Evolutionary conservation across 257 asterid genomes (phyloP), one percentile per base, ranked within the genome.

Genomic region (Parsonsia alboflavescens): DNA sequence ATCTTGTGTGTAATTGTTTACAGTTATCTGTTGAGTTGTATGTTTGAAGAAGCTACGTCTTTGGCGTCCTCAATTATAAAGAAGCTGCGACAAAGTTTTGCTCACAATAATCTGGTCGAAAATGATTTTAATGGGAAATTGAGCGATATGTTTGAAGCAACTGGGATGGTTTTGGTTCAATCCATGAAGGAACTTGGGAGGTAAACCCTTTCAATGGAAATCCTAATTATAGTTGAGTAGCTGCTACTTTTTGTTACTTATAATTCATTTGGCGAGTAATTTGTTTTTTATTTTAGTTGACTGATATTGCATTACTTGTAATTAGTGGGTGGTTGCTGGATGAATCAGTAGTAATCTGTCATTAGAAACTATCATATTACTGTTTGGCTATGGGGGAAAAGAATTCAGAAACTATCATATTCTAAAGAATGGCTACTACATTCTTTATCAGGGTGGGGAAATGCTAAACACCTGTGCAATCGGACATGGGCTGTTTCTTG

Each of bases 101-200:
- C 66, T 24, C 49, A 16, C 41, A 74, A 68, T 68, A 73, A 52
- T 33, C 53, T 59, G 56, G 67, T 71, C 42, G 75, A 73, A 63
- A 82, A 82, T 73, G 62, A 56, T 70, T 52, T 45, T 33, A 82
- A 74, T 64, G 73, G 72, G 76, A 92, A 85, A 45, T 75, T 86
- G 80, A 80, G 69, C 53, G 93, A 86, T 67, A 82, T 87, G 96
- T 73, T 85, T 86, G 97, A 90, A 84, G 89, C 97, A 63, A 90
- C 97, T 45, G 97, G 91, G 28, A 93, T 93, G 98, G 91, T 90
- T 80, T 76, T 91, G 69, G 98, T 89, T 53, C 98, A 91, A 79
- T 91, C 98, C 71, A 76, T 80, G 85, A 86, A 86, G 71, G 89
- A 86, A 68, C 80, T 82, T 57, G 80, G 82, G 73, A 90, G 97